phyloP scores from a whole-genome alignment of 2,329 filamentous ascomycete species.

The Cryphonectria japonica region DNA sequence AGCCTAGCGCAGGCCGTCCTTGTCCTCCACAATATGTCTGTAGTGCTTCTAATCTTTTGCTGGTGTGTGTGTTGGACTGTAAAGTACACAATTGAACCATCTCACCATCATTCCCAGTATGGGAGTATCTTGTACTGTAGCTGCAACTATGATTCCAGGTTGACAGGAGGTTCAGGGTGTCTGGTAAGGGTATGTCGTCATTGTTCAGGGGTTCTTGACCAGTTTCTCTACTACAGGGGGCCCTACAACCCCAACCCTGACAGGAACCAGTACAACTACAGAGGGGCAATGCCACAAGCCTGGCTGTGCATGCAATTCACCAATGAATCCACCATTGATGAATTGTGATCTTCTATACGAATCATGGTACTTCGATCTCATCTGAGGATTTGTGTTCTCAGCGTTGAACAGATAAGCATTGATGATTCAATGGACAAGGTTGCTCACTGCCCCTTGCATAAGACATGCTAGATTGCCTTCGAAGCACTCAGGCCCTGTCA shows the following conservation, averaged over 20 bases:
- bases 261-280: not conserved
- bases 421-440: no score
- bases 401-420: no score
- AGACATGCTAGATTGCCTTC: not conserved
- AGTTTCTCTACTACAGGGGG: not conserved
- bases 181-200: not conserved
- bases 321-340: not conserved
- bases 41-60: no score
- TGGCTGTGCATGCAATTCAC: no score
- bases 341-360: not conserved
- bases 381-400: not conserved
- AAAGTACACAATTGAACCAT: not conserved
- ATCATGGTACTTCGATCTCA: no score
- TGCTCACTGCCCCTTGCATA: not conserved
- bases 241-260: not conserved
- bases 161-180: not conserved
- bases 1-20: not conserved
- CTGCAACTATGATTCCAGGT: not conserved
- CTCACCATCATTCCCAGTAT: not conserved
- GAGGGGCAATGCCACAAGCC: no score
- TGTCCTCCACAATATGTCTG: not conserved
- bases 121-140: not conserved
- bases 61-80: no score
- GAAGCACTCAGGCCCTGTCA: not conserved
- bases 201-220: not conserved